Evolutionary conservation across 805 yeast species (phyloP), one percentile per base, ranked within the genome.

Genomic region (Ogataea corticis): DNA sequence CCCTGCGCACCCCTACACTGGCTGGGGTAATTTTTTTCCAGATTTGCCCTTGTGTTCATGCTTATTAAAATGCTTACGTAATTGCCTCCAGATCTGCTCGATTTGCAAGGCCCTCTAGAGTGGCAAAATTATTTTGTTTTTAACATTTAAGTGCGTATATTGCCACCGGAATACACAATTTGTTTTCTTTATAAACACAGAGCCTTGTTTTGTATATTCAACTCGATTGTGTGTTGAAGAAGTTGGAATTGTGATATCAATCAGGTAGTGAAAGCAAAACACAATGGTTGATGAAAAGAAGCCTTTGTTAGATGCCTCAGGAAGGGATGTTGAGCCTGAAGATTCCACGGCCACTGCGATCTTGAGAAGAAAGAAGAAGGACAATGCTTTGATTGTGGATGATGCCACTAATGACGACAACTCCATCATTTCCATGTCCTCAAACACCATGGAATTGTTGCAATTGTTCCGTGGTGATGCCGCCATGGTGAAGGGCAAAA

Each of bases 401-500:
- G 99, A 94, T 70, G 98, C 99, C 54, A 82, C 85, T 60, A 89
- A 87, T 60, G 99, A 94, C 68, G 99, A 94, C 69, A 94, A 94
- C 71, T 90, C 98, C 23, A 95, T 92, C 54, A 87, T 94, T 66
- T 86, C 97, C 41, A 87, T 94, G 85, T 85, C 95, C 29, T 87
- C 96, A 14, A 85, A 85, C 67, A 94, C 98, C 14, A 88, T 94
- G 96, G 99, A 94, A 64, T 76, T 85, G 61, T 76, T 94, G 50
- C 96, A 94, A 69, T 77, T 94, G 66, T 94, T 94, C 80, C 83
- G 98, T 53, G 99, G 99, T 58, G 99, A 94, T 65, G 94, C 98
- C 29, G 98, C 94, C 16, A 75, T 90, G 50, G 96, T 94, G 57
- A 92, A 91, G 72, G 99, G 99, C 62, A 94, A 94, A 76, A 94